These are phyloP conservation scores for Lentithecium fluviatile DNA, from an alignment of 495 filamentous ascomycete species.

Conservation along the genomic window DNA sequence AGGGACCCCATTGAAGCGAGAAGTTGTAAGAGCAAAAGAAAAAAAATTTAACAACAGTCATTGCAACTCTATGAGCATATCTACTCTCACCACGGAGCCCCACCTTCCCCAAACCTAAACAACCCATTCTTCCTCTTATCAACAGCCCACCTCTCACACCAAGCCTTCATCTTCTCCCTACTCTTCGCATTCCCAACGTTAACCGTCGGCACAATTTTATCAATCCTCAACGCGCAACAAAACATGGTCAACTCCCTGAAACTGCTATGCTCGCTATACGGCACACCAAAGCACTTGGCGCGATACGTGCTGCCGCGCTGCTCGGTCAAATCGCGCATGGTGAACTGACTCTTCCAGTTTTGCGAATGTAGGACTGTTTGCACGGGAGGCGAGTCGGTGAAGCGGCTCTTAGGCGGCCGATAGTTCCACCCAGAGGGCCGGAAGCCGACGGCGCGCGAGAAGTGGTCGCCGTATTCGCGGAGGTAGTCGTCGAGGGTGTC, in stretches of 20 bases:
- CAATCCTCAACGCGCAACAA: conserved; percentile 79
- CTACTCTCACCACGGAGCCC: conserved; percentile 14
- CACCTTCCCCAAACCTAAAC: conserved; percentile 45
- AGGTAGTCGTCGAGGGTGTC: conserved; percentile 90
- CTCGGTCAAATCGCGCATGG: conserved; percentile 63
- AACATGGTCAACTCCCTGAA: conserved; percentile 95
- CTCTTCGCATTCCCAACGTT: conserved; percentile 74
- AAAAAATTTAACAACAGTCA: too few relatives aligned
- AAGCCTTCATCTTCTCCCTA: conserved; percentile 82
- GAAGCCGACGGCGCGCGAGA: conserved; percentile 86
- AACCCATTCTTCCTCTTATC: conserved; percentile 80
- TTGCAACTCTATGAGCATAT: too few relatives aligned
- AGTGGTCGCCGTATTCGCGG: conserved; percentile 68
- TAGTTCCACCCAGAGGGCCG: conserved; percentile 92
- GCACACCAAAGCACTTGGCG: conserved; percentile 82
- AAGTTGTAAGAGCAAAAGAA: too few relatives aligned
- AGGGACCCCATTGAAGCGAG: too few relatives aligned
- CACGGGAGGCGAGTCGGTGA: conserved; percentile 63
- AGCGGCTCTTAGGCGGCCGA: conserved; percentile 63
- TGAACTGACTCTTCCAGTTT: conserved; percentile 71
- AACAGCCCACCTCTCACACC: conserved; percentile 84
- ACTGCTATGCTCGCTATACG: conserved; percentile 91
- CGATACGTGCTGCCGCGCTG: conserved; percentile 75
- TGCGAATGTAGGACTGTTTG: conserved; percentile 67
- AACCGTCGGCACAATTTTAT: conserved; percentile 87